Percentiles rank a stretch among this genome's conserved stretches.
Conservation (phyloP, 352 stramenopile species). For the Phytophthora kernoviae region DNA sequence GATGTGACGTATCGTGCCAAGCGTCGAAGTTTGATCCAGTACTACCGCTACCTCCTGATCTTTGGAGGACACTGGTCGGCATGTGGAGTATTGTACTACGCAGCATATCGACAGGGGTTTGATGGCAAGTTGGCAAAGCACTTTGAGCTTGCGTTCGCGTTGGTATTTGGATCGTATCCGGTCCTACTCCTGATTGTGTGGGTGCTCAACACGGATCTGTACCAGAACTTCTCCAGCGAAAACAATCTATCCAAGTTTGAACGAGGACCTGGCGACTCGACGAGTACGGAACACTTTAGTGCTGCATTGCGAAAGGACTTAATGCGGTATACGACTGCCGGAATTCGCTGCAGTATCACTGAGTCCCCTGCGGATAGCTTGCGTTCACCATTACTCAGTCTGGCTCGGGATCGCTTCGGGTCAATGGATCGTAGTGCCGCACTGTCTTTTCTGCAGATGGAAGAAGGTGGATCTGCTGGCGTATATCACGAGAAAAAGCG, state of each 20-base stretch:
- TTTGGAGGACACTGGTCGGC: conserved; percentile 73
- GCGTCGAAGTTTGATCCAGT: conserved; percentile 81
- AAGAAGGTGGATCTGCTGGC: conserved; percentile 55
- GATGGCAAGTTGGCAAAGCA: conserved; percentile 59
- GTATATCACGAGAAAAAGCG: conserved; percentile 87
- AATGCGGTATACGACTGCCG: conserved; percentile 86
- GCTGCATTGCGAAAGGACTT: conserved; percentile 79
- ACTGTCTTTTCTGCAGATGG: conserved; percentile 63
- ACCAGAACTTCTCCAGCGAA: conserved; percentile 76
- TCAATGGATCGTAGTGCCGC: conserved; percentile 52
- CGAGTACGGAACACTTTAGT: conserved; percentile 82
- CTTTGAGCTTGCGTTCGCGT: conserved; percentile 59
- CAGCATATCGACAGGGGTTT: conserved; percentile 69
- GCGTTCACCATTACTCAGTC: conserved; percentile 47
- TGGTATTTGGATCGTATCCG: conserved; percentile 80
- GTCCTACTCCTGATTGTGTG: conserved; percentile 75
- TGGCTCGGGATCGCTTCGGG: conserved; percentile 35
- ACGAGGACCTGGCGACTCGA: conserved; percentile 37
- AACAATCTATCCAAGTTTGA: conserved; percentile 68
- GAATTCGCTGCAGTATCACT: conserved; percentile 80
- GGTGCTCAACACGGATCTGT: conserved; percentile 85
- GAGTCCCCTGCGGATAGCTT: conserved; percentile 55
- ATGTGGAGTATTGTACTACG: conserved; percentile 76
- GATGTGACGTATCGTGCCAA: conserved; percentile 88
- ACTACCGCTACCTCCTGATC: conserved; percentile 85